Evolutionary conservation across 768 basidiomycete genomes (phyloP).

Genomic region (Hemileccinum rubropunctum): DNA sequence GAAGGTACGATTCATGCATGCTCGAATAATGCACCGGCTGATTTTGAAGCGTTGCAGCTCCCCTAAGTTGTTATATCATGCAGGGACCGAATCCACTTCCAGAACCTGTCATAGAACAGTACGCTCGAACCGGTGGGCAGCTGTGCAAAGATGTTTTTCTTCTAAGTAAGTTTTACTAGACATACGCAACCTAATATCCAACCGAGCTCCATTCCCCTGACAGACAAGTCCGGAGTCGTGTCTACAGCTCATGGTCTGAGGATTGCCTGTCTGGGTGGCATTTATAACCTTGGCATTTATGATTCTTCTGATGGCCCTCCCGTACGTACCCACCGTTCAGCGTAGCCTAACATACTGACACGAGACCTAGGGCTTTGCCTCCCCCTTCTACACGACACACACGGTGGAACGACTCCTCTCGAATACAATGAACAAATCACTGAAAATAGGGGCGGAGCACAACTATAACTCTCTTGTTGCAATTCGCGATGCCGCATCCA

Average conservation of each 20-base stretch:
- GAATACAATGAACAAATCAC: constrained; percentile 58
- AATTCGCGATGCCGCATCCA: constrained; percentile 57
- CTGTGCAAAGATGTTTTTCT: constrained; percentile 81
- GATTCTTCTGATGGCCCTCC: constrained; percentile 58
- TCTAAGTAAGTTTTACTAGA: constrained; percentile 56
- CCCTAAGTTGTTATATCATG: constrained; percentile 91
- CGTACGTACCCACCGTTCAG: constrained; percentile 38
- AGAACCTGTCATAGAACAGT: constrained; percentile 66
- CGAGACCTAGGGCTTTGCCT: constrained; percentile 60
- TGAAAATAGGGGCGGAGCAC: constrained; percentile 40
- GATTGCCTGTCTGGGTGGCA: constrained; percentile 84
- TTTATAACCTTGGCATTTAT: constrained; percentile 63
- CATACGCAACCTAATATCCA: neutral
- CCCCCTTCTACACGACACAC: constrained; percentile 69
- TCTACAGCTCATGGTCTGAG: constrained; percentile 77
- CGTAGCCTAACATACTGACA: neutral
- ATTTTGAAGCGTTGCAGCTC: constrained; percentile 48
- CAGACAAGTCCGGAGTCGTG: constrained; percentile 80
- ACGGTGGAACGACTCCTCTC: constrained; percentile 71
- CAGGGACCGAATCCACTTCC: constrained; percentile 81
- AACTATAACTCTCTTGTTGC: constrained; percentile 64
- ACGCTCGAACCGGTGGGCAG: constrained; percentile 74
- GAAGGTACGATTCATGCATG: constrained; percentile 47
- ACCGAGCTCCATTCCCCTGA: constrained; percentile 5
- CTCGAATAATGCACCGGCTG: neutral